Conservation (phyloP, 805 yeast genomes). For the Grigorovia humatica region DNA sequence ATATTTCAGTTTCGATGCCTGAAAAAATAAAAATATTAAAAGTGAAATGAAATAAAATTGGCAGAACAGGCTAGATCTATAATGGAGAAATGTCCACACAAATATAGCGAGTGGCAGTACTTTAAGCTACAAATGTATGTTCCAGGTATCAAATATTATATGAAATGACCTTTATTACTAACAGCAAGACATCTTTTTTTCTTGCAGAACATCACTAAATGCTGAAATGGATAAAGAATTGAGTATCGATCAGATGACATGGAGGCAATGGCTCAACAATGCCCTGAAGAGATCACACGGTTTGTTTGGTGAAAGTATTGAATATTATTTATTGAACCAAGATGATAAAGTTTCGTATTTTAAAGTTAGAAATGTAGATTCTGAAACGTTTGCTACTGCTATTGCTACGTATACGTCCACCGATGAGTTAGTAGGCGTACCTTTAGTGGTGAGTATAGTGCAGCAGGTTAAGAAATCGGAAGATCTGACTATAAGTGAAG, state of each 20-base stretch:
- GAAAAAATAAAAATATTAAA: too few species aligned
- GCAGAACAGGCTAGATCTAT: background rate
- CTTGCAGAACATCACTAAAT: slow-evolving; percentile 14
- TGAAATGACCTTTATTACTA: too few species aligned
- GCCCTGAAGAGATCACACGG: slow-evolving; percentile 33
- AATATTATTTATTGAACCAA: slow-evolving; percentile 23
- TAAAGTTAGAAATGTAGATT: slow-evolving; percentile 24
- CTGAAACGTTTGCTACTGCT: slow-evolving; percentile 22
- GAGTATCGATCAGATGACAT: slow-evolving; percentile 28
- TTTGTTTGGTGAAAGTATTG: slow-evolving; percentile 32
- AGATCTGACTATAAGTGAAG: slow-evolving; percentile 18
- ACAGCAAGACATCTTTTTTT: too few species aligned
- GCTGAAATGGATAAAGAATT: slow-evolving; percentile 12
- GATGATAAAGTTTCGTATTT: slow-evolving; percentile 19
- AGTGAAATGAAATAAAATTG: background rate
- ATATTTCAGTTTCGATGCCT: too few species aligned
- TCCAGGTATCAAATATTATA: background rate
- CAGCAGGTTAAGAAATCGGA: slow-evolving; percentile 17
- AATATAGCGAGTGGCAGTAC: slow-evolving; percentile 17
- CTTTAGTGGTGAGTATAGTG: slow-evolving; percentile 14
- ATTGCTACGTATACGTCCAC: slow-evolving; percentile 26
- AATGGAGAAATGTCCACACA: slow-evolving; percentile 1
- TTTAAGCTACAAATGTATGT: slow-evolving; percentile 21
- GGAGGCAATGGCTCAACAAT: slow-evolving; percentile 30
- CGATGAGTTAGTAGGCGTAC: slow-evolving; percentile 21